phyloP scores from a whole-genome alignment of 176 grass and related monocot species.

The Carex pumila region DNA sequence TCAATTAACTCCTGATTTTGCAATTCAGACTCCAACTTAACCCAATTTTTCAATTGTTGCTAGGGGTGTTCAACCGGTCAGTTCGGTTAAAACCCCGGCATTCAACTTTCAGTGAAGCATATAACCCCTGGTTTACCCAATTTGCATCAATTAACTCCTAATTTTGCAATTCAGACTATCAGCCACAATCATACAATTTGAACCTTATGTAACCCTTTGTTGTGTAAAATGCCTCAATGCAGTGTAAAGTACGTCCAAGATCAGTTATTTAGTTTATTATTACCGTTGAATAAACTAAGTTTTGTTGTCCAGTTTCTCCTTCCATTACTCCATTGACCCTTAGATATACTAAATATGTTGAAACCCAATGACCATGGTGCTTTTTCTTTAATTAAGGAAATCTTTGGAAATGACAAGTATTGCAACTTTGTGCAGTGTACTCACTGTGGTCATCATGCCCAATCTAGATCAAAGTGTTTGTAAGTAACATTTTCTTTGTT shows the following conservation, averaged over 20 bases:
- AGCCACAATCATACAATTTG: background rate
- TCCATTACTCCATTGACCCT: background rate
- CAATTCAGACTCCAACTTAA: background rate
- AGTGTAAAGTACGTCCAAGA: background rate
- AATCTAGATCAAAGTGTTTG: conserved; percentile 17
- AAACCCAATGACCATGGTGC: conserved; percentile 17
- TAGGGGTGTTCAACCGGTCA: too few species aligned
- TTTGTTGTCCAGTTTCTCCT: background rate
- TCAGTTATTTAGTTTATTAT: background rate
- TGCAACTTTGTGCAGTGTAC: conserved; percentile 1
- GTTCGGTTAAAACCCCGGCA: background rate
- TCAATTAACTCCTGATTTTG: background rate
- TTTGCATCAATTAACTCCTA: background rate
- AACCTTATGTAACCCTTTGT: background rate
- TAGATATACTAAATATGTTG: conserved; percentile 19
- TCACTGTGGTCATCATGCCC: background rate
- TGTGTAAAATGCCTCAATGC: background rate
- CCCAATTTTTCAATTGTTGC: background rate
- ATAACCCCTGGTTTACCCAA: background rate
- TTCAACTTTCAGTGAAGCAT: background rate
- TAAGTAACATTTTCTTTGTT: background rate
- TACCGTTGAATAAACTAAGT: background rate
- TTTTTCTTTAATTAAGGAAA: conserved; percentile 18
- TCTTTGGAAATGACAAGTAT: conserved; percentile 11
- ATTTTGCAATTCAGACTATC: background rate